Evolutionary conservation across 257 asterid genomes (phyloP).

Genomic region (Solanum peruvianum): DNA sequence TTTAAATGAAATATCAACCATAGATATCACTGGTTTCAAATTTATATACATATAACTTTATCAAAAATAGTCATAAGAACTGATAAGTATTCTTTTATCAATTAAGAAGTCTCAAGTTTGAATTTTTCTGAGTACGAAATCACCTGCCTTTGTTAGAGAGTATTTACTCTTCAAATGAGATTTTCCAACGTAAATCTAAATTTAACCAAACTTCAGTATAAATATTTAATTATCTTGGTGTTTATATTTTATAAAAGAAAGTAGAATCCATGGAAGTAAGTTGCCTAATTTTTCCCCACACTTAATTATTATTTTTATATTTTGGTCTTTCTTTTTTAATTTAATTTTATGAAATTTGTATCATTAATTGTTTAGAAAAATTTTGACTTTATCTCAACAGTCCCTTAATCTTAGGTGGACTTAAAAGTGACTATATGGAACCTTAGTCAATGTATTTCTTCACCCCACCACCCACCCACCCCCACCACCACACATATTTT

Average conservation of each 20-base stretch:
- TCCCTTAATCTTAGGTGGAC: not conserved
- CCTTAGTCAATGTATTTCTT: not conserved
- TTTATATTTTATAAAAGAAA: not conserved
- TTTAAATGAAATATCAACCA: not conserved
- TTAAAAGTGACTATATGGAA: not conserved
- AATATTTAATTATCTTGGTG: not conserved
- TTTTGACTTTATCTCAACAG: not conserved
- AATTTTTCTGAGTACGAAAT: too few species aligned
- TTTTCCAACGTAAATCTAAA: accelerated
- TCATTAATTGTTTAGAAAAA: not conserved
- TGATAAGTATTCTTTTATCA: too few species aligned
- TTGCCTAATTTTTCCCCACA: not conserved
- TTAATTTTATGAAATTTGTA: not conserved
- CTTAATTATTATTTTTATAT: not conserved
- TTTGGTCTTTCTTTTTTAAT: not conserved
- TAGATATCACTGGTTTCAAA: not conserved
- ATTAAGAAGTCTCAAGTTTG: not conserved
- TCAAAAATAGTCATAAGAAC: not conserved
- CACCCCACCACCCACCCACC: not conserved
- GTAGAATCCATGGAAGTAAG: not conserved
- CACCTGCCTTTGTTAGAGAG: too few species aligned
- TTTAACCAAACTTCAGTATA: not conserved
- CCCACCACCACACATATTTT: not conserved
- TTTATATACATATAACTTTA: not conserved
- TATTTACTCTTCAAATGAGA: too few species aligned